Conservation (phyloP, 202 grass and related monocot genomes). For the Tripidium arundinaceum region DNA sequence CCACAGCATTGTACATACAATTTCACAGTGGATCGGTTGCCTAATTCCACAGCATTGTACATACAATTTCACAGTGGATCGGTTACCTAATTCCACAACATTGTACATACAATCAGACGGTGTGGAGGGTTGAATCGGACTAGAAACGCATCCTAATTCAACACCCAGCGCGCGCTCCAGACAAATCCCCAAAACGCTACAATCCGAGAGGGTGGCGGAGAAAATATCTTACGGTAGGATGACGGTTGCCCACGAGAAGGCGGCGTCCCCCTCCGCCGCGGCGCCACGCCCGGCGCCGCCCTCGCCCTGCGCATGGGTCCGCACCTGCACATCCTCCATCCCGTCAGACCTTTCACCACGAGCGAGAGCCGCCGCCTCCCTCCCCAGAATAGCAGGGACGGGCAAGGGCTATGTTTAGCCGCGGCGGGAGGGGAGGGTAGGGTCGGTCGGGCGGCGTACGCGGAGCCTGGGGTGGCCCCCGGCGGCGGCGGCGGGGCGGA, state of each 20-base stretch:
- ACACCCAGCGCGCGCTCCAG: too few relatives aligned
- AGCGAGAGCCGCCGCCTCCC: not conserved
- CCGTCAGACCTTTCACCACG: conserved; percentile 24
- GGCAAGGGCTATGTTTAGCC: conserved; percentile 25
- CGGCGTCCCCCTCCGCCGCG: not conserved
- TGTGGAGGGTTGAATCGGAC: not conserved
- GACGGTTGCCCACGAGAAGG: conserved; percentile 45
- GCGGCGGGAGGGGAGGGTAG: not conserved
- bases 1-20: too few relatives aligned
- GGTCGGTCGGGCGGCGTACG: conserved; percentile 16
- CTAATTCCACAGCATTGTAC: too few relatives aligned
- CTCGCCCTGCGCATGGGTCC: conserved; percentile 36
- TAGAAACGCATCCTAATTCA: conserved; percentile 8
- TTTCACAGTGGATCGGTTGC: too few relatives aligned
- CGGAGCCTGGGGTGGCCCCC: conserved; percentile 40
- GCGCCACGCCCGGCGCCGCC: conserved; percentile 12
- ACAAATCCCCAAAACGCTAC: not conserved
- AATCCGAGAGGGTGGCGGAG: too few relatives aligned
- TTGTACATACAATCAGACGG: not conserved
- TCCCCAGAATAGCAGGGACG: conserved; percentile 34
- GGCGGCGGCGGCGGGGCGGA: conserved; percentile 7
- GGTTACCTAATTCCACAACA: not conserved
- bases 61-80: not conserved
- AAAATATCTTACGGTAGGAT: conserved; percentile 25
- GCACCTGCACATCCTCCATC: conserved; percentile 51